Conservation (phyloP, 1,284 basidiomycete genomes). For the Anthracocystis walkeri region DNA sequence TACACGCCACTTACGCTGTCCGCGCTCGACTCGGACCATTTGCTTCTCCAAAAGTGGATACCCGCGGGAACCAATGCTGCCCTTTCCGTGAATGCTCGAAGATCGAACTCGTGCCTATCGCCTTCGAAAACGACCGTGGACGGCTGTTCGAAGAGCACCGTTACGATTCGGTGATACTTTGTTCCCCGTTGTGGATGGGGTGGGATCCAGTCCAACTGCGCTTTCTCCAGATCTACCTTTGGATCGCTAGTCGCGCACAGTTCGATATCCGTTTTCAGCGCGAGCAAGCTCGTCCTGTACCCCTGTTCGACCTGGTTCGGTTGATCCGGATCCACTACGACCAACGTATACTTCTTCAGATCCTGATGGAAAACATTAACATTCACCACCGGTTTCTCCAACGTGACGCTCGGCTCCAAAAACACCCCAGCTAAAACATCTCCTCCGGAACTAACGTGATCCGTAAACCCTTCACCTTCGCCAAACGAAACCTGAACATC, state of each 20-base stretch:
- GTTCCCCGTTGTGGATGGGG: constrained; percentile 88
- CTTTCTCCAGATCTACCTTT: constrained; percentile 73
- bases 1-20: constrained; percentile 78
- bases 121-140: constrained; percentile 35
- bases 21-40: constrained; percentile 74
- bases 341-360: constrained; percentile 83
- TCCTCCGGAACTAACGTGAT: constrained; percentile 70
- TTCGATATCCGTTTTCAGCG: constrained; percentile 78
- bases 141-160: constrained; percentile 80
- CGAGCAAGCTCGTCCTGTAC: constrained; percentile 84
- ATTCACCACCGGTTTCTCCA: constrained; percentile 76
- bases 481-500: constrained; percentile 79
- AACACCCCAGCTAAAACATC: constrained; percentile 78
- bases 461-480: constrained; percentile 66
- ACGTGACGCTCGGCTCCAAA: constrained; percentile 72
- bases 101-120: constrained; percentile 75
- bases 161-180: constrained; percentile 85
- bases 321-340: constrained; percentile 90
- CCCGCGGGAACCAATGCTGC: constrained; percentile 76
- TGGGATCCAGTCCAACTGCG: constrained; percentile 79
- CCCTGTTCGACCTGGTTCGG: constrained; percentile 78
- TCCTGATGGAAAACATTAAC: constrained; percentile 84
- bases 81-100: no score
- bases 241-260: constrained; percentile 21
- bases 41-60: constrained; percentile 84